Conservation (phyloP, 768 basidiomycete genomes). For the Tylopilus cervinicoccineus region DNA sequence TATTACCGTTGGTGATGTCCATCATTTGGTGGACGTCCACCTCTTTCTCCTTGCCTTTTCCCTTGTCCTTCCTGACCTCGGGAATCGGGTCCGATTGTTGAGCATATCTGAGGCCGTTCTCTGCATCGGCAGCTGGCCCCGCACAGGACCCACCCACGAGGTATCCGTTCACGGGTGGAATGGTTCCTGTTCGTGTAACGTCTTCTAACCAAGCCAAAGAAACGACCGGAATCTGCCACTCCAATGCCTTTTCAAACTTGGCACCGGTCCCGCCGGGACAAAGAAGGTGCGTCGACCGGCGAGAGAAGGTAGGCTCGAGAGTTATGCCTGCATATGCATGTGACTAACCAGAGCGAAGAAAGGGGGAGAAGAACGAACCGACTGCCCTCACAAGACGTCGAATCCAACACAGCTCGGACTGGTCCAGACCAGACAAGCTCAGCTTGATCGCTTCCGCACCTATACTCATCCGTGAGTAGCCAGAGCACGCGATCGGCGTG, state of each 20-base stretch:
- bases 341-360: neutral
- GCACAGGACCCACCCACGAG: constrained; percentile 29
- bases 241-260: constrained; percentile 74
- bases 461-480: constrained; percentile 18
- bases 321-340: constrained; percentile 44
- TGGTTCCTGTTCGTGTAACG: constrained; percentile 49
- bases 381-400: constrained; percentile 28
- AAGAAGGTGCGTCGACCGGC: constrained; percentile 73
- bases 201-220: constrained; percentile 64
- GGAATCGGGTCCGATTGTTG: constrained; percentile 1
- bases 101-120: constrained; percentile 23
- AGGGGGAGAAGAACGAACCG: constrained; percentile 9
- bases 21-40: constrained; percentile 27
- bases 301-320: constrained; percentile 55
- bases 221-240: constrained; percentile 79
- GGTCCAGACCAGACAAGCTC: constrained; percentile 73
- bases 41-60: constrained; percentile 33
- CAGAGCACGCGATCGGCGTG: neutral
- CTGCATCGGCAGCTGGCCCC: constrained; percentile 37
- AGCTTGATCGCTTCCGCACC: constrained; percentile 56
- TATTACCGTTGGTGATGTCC: constrained; percentile 38
- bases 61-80: constrained; percentile 16
- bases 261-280: constrained; percentile 66
- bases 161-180: constrained; percentile 38
- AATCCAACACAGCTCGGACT: constrained; percentile 63